phyloP scores from a whole-genome alignment of 2,329 filamentous ascomycete species.

The Epichloe glyceriae region DNA sequence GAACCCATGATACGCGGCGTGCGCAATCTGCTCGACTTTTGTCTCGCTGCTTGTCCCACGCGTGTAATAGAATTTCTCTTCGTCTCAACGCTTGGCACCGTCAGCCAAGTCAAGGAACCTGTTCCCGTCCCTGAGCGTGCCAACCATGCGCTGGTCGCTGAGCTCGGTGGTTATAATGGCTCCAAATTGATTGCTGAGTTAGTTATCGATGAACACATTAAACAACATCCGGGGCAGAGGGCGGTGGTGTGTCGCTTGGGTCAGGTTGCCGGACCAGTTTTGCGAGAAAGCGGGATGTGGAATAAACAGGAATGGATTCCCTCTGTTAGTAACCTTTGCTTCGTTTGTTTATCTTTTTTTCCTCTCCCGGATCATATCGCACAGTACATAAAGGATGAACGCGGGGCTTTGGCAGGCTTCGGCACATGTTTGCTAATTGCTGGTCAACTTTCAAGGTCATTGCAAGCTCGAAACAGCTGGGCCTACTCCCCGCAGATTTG shows the following conservation, averaged over 20 bases:
- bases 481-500: not conserved
- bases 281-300: not conserved
- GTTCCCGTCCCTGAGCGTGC: not conserved
- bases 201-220: not conserved
- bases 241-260: not conserved
- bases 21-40: not conserved
- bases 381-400: not conserved
- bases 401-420: not conserved
- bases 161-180: not conserved
- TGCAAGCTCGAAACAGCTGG: not conserved
- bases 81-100: not conserved
- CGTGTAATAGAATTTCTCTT: not conserved
- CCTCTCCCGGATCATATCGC: not conserved
- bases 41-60: not conserved
- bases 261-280: not conserved
- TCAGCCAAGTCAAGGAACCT: not conserved
- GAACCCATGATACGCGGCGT: constrained; percentile 1
- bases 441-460: not conserved
- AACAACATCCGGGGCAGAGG: not conserved
- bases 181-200: not conserved
- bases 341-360: not conserved
- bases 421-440: not conserved
- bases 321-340: not conserved
- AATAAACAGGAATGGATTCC: not conserved
- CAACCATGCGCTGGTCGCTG: not conserved